These are phyloP conservation scores for Metschnikowia arizonensis DNA, from an alignment of 805 yeast species.

Conservation along the genomic window DNA sequence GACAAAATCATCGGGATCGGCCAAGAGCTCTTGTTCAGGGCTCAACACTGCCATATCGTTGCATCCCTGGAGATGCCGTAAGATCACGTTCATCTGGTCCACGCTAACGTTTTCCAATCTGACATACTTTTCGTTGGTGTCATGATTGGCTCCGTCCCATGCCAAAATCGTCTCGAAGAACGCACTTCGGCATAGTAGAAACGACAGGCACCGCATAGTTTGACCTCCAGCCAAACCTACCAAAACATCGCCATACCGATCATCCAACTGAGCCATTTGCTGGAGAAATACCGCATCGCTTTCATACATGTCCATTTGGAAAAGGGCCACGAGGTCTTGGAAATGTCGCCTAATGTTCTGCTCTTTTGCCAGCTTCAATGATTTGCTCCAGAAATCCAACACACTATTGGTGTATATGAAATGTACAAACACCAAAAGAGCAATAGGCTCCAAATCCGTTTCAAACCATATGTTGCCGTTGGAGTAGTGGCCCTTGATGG, in stretches of 20 bases:
- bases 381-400: constrained; percentile 46
- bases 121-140: constrained; percentile 22
- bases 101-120: constrained; percentile 42
- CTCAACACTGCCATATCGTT: constrained; percentile 31
- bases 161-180: constrained; percentile 61
- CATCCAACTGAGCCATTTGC: constrained; percentile 9
- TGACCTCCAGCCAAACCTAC: constrained; percentile 47
- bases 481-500: constrained; percentile 23
- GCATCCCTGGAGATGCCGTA: constrained; percentile 57
- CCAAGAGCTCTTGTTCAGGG: constrained; percentile 21
- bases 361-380: constrained; percentile 22
- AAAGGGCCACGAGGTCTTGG: constrained; percentile 20
- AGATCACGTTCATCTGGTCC: constrained; percentile 44
- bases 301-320: constrained; percentile 15
- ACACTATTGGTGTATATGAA: constrained; percentile 47
- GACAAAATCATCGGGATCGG: constrained; percentile 42
- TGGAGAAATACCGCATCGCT: constrained; percentile 8
- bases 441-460: constrained; percentile 26
- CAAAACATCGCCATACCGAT: constrained; percentile 37
- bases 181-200: constrained; percentile 55
- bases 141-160: constrained; percentile 39
- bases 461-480: constrained; percentile 20
- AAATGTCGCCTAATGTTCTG: constrained; percentile 27
- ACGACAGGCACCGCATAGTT: constrained; percentile 44
- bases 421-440: constrained; percentile 41